A percentile compares a stretch with the other conserved stretches of the same genome.
phyloP scores from a whole-genome alignment of 2,329 filamentous ascomycete species.

The Scleromitrula shiraiana region DNA sequence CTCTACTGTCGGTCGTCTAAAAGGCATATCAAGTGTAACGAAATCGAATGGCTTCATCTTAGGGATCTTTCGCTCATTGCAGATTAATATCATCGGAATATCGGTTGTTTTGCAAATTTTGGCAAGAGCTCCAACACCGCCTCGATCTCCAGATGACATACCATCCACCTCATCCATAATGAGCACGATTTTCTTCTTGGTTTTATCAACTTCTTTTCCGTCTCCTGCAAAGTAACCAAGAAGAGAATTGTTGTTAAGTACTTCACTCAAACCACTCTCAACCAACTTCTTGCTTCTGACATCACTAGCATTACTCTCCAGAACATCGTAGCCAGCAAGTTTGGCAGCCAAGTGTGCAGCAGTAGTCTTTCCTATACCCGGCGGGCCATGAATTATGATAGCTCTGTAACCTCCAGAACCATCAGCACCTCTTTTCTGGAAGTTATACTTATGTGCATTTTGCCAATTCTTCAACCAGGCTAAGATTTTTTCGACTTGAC shows the following conservation, averaged over 20 bases:
- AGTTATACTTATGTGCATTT: conserved; percentile 69
- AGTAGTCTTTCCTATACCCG: conserved; percentile 95
- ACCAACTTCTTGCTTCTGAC: conserved; percentile 93
- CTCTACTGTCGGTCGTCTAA: conserved; percentile 82
- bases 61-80: conserved; percentile 83
- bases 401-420: conserved; percentile 76
- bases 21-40: conserved; percentile 75
- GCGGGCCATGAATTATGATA: conserved; percentile 92
- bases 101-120: conserved; percentile 93
- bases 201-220: conserved; percentile 67
- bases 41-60: conserved; percentile 99
- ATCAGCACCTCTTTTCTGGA: conserved; percentile 75
- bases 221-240: conserved; percentile 84
- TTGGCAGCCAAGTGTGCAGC: conserved; percentile 91
- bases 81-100: conserved; percentile 92
- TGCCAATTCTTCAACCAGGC: conserved; percentile 79
- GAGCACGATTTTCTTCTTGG: conserved; percentile 87
- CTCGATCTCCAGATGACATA: conserved; percentile 95
- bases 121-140: conserved; percentile 88
- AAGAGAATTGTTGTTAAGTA: conserved; percentile 88
- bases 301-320: conserved; percentile 95
- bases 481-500: conserved; percentile 80
- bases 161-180: conserved; percentile 99
- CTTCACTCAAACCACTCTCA: conserved; percentile 77
- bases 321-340: conserved; percentile 83